These are phyloP conservation scores for Myriosclerotinia scirpicola DNA, from an alignment of 2,329 filamentous ascomycete species.

Conservation along the genomic window DNA sequence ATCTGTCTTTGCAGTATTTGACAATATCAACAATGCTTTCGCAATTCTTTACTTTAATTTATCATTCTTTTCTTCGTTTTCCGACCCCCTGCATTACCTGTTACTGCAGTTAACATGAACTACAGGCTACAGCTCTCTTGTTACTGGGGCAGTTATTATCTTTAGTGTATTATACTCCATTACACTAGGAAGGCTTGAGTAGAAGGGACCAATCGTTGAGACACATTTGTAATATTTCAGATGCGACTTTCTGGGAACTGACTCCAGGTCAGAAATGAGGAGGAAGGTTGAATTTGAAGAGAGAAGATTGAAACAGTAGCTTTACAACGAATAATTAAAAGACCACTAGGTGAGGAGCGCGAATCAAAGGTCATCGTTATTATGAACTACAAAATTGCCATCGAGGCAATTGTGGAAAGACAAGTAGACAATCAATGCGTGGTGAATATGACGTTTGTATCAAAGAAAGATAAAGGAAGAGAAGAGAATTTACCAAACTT, in stretches of 20 bases:
- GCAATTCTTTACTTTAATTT: constrained; percentile 45
- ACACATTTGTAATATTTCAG: background rate
- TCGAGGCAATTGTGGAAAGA: too few relatives aligned
- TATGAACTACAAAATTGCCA: too few relatives aligned
- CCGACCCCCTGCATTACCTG: constrained; percentile 45
- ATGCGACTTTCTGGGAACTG: background rate
- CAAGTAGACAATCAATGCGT: too few relatives aligned
- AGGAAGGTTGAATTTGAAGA: background rate
- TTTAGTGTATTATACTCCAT: constrained; percentile 22
- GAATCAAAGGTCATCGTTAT: too few relatives aligned
- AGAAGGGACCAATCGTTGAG: background rate
- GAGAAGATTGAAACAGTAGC: too few relatives aligned
- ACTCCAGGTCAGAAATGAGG: background rate
- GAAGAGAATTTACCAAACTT: too few relatives aligned
- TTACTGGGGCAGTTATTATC: constrained; percentile 19
- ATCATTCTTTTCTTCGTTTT: constrained; percentile 46
- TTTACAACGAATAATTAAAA: too few relatives aligned
- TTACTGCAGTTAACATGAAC: constrained; percentile 48
- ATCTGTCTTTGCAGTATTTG: constrained; percentile 40
- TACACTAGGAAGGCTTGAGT: background rate
- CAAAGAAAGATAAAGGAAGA: too few relatives aligned
- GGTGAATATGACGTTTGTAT: too few relatives aligned
- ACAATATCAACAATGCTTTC: constrained; percentile 45
- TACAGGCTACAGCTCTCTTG: constrained; percentile 34
- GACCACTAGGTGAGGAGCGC: too few relatives aligned